Evolutionary conservation across 352 stramenopile species (phyloP).

Genomic region (Pythium insidiosum): DNA sequence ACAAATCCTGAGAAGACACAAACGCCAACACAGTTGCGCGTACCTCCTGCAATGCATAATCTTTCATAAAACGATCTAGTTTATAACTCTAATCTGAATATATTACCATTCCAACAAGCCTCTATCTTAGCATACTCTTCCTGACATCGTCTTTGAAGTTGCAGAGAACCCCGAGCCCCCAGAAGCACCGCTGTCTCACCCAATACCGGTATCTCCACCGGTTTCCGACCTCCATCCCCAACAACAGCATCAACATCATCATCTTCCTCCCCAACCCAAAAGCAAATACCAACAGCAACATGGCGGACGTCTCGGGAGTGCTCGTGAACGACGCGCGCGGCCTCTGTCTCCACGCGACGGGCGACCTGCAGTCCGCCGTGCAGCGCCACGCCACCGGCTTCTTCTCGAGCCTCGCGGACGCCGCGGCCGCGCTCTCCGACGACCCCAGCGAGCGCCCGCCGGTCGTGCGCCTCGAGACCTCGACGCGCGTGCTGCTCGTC

Average conservation of each 20-base stretch:
- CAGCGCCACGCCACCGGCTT: slow-evolving; percentile 52
- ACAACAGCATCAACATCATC: not conserved
- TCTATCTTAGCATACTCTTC: too few relatives aligned
- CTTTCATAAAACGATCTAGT: too few relatives aligned
- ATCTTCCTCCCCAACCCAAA: too few relatives aligned
- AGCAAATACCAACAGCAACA: slow-evolving; percentile 9
- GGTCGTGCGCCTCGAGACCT: slow-evolving; percentile 21
- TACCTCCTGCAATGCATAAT: slow-evolving; percentile 8
- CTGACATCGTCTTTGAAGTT: too few relatives aligned
- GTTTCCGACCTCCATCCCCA: slow-evolving; percentile 2
- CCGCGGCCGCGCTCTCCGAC: slow-evolving; percentile 35
- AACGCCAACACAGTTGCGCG: slow-evolving; percentile 1
- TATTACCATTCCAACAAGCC: too few relatives aligned
- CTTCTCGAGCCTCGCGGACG: slow-evolving; percentile 66
- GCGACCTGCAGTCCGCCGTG: slow-evolving; percentile 40
- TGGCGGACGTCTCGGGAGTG: slow-evolving; percentile 49
- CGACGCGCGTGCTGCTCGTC: slow-evolving; percentile 40
- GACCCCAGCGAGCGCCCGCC: slow-evolving; percentile 17
- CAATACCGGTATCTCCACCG: too few relatives aligned
- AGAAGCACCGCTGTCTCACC: too few relatives aligned
- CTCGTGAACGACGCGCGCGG: slow-evolving; percentile 74
- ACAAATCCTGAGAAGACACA: slow-evolving; percentile 10
- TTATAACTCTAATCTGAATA: too few relatives aligned
- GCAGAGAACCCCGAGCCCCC: too few relatives aligned
- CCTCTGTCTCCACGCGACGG: slow-evolving; percentile 55